Percentiles rank a stretch among this genome's conserved stretches.
Conservation (phyloP, 2,329 filamentous ascomycete genomes). For the Trichoderma atrobrunneum region DNA sequence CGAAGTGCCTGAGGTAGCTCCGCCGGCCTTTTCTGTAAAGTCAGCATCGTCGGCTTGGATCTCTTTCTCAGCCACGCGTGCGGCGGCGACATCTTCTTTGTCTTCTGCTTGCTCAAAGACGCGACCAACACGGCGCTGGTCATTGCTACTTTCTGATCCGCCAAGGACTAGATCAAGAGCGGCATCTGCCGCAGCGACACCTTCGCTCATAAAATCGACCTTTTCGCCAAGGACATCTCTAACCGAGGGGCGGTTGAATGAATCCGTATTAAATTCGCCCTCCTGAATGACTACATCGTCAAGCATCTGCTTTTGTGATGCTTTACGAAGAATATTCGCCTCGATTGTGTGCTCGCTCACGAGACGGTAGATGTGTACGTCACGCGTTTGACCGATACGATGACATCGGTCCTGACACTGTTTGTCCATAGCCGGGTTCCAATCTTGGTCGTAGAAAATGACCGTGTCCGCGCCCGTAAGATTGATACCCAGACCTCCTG, state of each 20-base stretch:
- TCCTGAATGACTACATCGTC: conserved; percentile 99
- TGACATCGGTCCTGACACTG: conserved; percentile 98
- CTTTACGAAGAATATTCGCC: conserved; percentile 94
- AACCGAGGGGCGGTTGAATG: conserved; percentile 78
- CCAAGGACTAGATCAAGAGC: conserved; percentile 86
- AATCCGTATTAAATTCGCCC: conserved; percentile 95
- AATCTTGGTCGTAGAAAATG: conserved; percentile 98
- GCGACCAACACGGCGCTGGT: conserved; percentile 61
- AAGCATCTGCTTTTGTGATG: conserved; percentile 94
- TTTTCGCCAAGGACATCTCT: conserved; percentile 65
- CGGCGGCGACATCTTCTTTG: conserved; percentile 84
- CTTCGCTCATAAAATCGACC: conserved; percentile 46
- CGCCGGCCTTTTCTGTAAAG: conserved; percentile 65
- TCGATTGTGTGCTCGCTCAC: conserved; percentile 94
- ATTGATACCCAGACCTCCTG: conserved; percentile 93
- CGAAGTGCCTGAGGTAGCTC: conserved; percentile 46
- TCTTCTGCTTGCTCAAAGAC: conserved; percentile 90
- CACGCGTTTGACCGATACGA: conserved; percentile 93
- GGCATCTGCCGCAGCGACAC: conserved; percentile 69
- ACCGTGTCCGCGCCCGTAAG: conserved; percentile 95
- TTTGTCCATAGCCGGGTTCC: conserved; percentile 99
- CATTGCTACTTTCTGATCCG: conserved; percentile 57
- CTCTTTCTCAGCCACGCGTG: conserved; percentile 83
- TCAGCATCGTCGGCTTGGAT: conserved; percentile 82
- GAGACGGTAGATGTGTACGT: conserved; percentile 96